Evolutionary conservation across 495 filamentous ascomycete genomes (phyloP).

Genomic region (Lepraria neglecta): DNA sequence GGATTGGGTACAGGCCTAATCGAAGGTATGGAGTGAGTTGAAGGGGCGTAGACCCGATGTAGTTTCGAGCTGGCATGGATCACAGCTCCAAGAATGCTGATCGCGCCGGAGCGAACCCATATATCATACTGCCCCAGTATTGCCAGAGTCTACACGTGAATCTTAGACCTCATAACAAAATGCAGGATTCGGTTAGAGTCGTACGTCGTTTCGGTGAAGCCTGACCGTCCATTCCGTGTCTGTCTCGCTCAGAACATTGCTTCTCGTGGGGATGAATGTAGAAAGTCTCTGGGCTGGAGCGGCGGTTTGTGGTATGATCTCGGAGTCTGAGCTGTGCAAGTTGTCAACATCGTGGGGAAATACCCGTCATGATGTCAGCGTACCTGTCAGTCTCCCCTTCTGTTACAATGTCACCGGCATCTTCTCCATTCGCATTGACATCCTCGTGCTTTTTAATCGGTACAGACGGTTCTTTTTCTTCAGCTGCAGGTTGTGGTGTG

Average conservation of each 20-base stretch:
- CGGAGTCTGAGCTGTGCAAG: background rate
- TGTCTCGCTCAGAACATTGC: constrained; percentile 30
- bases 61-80: constrained; percentile 46
- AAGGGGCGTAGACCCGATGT: constrained; percentile 64
- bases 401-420: background rate
- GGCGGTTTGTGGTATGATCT: background rate
- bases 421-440: background rate
- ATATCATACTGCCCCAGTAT: constrained; percentile 70
- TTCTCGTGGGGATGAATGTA: constrained; percentile 25
- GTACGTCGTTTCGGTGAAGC: constrained; percentile 43
- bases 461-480: background rate
- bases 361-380: too few species aligned
- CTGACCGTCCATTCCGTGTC: constrained; percentile 20
- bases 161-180: constrained; percentile 10
- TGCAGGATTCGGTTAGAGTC: constrained; percentile 9
- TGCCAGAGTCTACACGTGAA: constrained; percentile 50
- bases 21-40: constrained; percentile 69
- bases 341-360: background rate
- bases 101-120: constrained; percentile 55
- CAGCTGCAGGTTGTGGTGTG: background rate
- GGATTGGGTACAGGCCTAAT: constrained; percentile 51
- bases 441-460: background rate
- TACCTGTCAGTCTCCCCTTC: constrained; percentile 4
- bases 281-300: constrained; percentile 26
- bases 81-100: constrained; percentile 60